Evolutionary conservation across 176 grass and related monocot species (phyloP), one percentile per base, ranked within the genome.

Genomic region (Rhynchospora breviuscula): DNA sequence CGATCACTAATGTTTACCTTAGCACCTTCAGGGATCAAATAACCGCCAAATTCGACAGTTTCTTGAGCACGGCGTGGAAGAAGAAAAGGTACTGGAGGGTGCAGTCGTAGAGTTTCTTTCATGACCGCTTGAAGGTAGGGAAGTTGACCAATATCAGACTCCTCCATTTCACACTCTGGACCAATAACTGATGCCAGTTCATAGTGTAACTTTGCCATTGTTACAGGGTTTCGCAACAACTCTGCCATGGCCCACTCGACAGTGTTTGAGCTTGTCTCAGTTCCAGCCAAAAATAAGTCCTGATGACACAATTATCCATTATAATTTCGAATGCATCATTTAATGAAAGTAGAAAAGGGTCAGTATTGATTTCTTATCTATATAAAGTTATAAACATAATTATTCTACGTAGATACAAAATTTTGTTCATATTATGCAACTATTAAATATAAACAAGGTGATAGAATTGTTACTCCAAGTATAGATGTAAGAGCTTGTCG

Each of bases 241-340:
- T 93, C 91, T 0, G 67, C 57, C 91, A 93, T 88, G 25, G 67
- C 80, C 88, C 85, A 89, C 83, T 93, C 88, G 18, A 93, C 79
- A 0, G 86, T 84, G 48, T 0, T 86, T 0, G 87, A 87, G 11
- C n/a, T 92, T 10, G 85, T 87, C 53, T 89, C 82, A 3, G 69
- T 92, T 18, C 90, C 90, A 2, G 82, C 90, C 0, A 7, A 14
- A 61, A 87, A 89, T 65, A 92, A 70, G 59, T 92, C 90, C 87
- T 82, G 44, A 49, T 49, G 19, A 1, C 21, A 82, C 0, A 25
- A 67, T 64, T 51, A 82, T 66, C 21, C 23, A 64, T 29, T 61
- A 40, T 52, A 8, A 40, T 40, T 40, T 73, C 11, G 0, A 4
- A 67, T 67, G 62, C 21, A 66, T 81, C 45, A 5, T n/a, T 57